Evolutionary conservation across 208 protist genomes (phyloP).

Genomic region (Leishmania turanica): DNA sequence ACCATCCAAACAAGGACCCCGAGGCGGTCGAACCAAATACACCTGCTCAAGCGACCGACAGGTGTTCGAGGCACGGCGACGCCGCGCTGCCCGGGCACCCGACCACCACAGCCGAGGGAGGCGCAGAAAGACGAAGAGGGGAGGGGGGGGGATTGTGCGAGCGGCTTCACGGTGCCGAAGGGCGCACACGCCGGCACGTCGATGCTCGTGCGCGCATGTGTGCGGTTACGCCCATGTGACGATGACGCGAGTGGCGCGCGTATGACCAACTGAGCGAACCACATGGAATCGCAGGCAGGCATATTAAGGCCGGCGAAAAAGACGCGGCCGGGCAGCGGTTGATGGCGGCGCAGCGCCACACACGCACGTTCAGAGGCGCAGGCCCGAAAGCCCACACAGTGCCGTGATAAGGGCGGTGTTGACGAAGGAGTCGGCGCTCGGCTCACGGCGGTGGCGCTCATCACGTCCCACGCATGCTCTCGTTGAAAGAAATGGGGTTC

Average conservation of each 20-base stretch:
- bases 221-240: neutral
- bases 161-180: neutral
- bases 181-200: neutral
- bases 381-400: neutral
- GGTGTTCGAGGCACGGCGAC: neutral
- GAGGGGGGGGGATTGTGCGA: neutral
- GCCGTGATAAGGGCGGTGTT: neutral
- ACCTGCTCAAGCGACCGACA: too few relatives aligned
- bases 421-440: neutral
- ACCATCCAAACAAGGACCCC: too few relatives aligned
- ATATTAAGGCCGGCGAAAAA: neutral
- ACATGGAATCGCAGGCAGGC: neutral
- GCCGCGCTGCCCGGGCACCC: neutral
- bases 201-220: neutral
- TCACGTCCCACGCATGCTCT: conserved; percentile 63
- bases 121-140: neutral
- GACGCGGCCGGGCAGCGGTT: neutral
- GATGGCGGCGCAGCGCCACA: neutral
- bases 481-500: conserved; percentile 42
- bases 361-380: neutral
- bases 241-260: neutral
- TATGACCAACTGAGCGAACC: neutral
- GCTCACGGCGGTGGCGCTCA: neutral
- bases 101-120: neutral
- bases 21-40: too few relatives aligned